Base-by-base conservation (phyloP, 2,329 filamentous ascomycete genomes). In the Hortaea werneckii region DNA sequence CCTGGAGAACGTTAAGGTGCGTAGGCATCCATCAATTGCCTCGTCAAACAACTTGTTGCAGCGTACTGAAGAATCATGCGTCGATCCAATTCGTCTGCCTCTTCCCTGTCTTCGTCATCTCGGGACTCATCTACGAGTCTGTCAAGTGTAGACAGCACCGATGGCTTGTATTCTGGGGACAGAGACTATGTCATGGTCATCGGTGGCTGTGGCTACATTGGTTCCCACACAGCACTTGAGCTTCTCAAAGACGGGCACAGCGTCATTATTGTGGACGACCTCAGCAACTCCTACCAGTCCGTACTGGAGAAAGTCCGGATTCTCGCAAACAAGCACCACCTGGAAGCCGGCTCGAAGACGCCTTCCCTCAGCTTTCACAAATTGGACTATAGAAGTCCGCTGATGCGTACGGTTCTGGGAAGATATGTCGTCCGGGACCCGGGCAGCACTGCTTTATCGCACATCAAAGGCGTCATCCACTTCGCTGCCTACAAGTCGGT, bases 401-500 rank as follows among this genome's bases (percentile, higher is more conserved):
- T 65, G 20, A 20, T 34, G 20, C 20, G 20, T 20, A 20, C 20
- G 20, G 20, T 20, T 4, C 4, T 20, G 20, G 20, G 20, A 20
- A 20, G 20, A 20, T 20, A 20, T 20, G 20, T 20, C 20, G 20
- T 20, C 20, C 20, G 20, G 20, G 20, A 20, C 20, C 20, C 20
- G 20, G 20, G 20, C 20, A 20, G 20, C 4, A 20, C 20, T 20
- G 20, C 20, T 20, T 20, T 20, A 20, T 20, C 20, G 20, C 20
- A 20, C 20, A 80, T 83, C 50, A 66, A 67, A 0, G 79, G 78
- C 1, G 78, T 83, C n/a, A 82, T 84, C 47, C 80, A 84, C 57
- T 83, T 83, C 52, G 80, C 80, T 9, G 80, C 80, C 1, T 77
- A 77, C 67, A 83, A 83, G 59, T 78, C 79, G 1, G 79, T 83